phyloP scores from a whole-genome alignment of 2,329 filamentous ascomycete species.

The Talaromyces albobiverticillius region DNA sequence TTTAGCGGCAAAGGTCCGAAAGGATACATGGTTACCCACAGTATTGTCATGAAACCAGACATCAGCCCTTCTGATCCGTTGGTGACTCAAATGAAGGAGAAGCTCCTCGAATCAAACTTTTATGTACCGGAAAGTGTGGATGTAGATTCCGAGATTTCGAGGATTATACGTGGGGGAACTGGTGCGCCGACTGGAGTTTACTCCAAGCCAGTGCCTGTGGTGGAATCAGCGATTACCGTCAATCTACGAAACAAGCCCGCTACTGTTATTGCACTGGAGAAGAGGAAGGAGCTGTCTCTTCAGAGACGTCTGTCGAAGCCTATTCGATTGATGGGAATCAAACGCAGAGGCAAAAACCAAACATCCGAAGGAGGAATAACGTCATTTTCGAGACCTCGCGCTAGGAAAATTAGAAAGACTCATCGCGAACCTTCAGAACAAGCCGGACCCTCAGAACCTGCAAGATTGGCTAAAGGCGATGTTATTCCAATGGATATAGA shows the following conservation, averaged over 20 bases:
- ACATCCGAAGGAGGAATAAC: constrained; percentile 23
- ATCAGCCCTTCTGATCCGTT: constrained; percentile 43
- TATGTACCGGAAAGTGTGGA: constrained; percentile 46
- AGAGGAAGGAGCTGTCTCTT: constrained; percentile 23
- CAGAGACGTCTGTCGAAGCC: constrained; percentile 24
- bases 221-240: constrained; percentile 32
- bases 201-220: constrained; percentile 22
- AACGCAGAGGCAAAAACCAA: constrained; percentile 17
- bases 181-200: constrained; percentile 6
- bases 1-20: constrained; percentile 51
- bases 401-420: neutral
- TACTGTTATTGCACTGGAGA: constrained; percentile 26
- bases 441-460: too few species aligned
- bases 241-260: constrained; percentile 36
- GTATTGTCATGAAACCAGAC: constrained; percentile 48
- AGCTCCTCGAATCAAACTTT: constrained; percentile 47
- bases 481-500: neutral
- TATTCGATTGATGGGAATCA: constrained; percentile 31
- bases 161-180: constrained; percentile 17
- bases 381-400: constrained; percentile 27
- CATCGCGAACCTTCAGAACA: too few species aligned
- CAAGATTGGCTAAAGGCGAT: neutral
- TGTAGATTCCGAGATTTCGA: constrained; percentile 34
- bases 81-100: constrained; percentile 49
- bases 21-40: constrained; percentile 49